Percentiles rank a stretch among this genome's conserved stretches.
These are phyloP conservation scores for Phytophthora tentaculata DNA, from an alignment of 352 stramenopile genomes.

Conservation along the genomic window DNA sequence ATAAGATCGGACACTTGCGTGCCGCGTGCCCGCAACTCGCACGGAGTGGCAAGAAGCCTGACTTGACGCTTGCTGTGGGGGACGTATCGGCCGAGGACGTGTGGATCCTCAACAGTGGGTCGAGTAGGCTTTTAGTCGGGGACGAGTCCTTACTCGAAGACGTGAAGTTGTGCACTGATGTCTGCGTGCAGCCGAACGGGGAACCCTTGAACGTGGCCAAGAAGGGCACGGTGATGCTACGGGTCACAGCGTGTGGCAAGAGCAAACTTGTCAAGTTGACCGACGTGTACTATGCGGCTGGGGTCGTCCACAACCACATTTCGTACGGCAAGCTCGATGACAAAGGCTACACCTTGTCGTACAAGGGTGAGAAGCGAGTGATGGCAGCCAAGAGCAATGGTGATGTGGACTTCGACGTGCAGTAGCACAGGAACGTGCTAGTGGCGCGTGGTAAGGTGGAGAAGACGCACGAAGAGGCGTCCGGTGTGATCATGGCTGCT, in stretches of 20 bases:
- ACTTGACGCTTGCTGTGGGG: not conserved
- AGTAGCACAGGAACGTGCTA: not conserved
- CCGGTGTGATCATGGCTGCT: not conserved
- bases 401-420: not conserved
- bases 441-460: not conserved
- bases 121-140: not conserved
- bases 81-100: not conserved
- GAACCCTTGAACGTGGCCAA: not conserved
- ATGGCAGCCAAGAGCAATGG: not conserved
- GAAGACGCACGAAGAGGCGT: not conserved
- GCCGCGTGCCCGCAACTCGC: no score
- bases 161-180: not conserved
- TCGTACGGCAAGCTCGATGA: not conserved
- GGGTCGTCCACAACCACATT: not conserved
- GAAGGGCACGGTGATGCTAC: not conserved
- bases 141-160: not conserved
- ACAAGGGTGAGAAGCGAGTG: not conserved
- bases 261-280: not conserved
- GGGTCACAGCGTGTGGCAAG: not conserved
- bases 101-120: slow-evolving; percentile 1
- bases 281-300: not conserved
- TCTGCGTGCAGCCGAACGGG: not conserved
- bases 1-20: no score
- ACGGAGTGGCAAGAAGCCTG: no score
- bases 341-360: not conserved